Percentiles rank a stretch among this genome's conserved stretches.
Conservation (phyloP, 208 protist species). For the Kentomonas sorsogonicus region DNA sequence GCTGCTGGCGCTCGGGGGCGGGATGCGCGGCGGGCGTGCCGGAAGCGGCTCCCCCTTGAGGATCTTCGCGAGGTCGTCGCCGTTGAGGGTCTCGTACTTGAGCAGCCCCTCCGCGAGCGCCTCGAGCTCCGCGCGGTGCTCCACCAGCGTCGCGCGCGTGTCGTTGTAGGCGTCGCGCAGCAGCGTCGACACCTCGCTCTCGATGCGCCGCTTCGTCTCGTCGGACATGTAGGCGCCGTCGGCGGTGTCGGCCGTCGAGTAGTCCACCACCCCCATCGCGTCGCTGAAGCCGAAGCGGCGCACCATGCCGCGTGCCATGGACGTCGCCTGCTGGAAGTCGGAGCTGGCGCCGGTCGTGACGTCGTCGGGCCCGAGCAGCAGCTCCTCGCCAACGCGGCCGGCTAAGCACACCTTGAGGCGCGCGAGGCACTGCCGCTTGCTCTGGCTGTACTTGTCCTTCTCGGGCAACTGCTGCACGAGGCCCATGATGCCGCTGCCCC, state of each 20-base stretch:
- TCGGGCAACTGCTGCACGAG: slow-evolving; percentile 87
- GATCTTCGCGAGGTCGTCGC: slow-evolving; percentile 72
- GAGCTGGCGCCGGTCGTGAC: slow-evolving; percentile 90
- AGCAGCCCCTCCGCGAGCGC: slow-evolving; percentile 78
- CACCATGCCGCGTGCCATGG: slow-evolving; percentile 87
- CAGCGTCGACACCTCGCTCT: slow-evolving; percentile 67
- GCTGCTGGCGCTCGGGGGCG: slow-evolving; percentile 17
- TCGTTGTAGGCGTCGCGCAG: slow-evolving; percentile 72
- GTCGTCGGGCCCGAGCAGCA: slow-evolving; percentile 92
- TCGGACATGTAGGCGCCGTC: slow-evolving; percentile 90
- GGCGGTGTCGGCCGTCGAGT: slow-evolving; percentile 59
- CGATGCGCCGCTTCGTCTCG: slow-evolving; percentile 84
- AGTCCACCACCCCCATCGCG: slow-evolving; percentile 81
- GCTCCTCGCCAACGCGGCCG: slow-evolving; percentile 94
- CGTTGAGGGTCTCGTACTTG: slow-evolving; percentile 80
- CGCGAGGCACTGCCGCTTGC: slow-evolving; percentile 76
- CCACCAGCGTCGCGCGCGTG: slow-evolving; percentile 56
- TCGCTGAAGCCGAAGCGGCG: slow-evolving; percentile 89
- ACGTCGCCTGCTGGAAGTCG: slow-evolving; percentile 89
- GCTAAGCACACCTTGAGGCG: slow-evolving; percentile 84
- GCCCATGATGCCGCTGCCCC: slow-evolving; percentile 88
- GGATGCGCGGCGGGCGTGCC: slow-evolving; percentile 21
- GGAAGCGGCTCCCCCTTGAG: slow-evolving; percentile 72
- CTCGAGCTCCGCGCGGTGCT: slow-evolving; percentile 62
- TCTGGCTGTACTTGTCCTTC: slow-evolving; percentile 84